A percentile compares a stretch with the other conserved stretches of the same genome.
phyloP scores from a whole-genome alignment of 2,329 filamentous ascomycete species.

The Cladosporium sp. region DNA sequence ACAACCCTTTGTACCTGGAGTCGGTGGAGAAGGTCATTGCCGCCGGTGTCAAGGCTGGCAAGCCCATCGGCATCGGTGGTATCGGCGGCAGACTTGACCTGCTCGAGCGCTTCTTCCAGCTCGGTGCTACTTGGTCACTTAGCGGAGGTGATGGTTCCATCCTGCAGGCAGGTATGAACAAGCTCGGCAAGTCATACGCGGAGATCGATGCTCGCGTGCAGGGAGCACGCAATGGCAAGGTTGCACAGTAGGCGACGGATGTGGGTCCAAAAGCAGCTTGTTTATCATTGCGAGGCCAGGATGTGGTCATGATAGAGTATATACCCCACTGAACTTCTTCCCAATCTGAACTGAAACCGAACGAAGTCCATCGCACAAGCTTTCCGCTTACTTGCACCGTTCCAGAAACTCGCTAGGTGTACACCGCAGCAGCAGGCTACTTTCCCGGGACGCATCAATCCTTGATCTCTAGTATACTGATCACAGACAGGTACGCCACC shows the following conservation, averaged over 20 bases:
- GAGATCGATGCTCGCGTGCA: constrained; percentile 10
- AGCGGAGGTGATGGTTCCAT: constrained; percentile 40
- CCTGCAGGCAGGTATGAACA: constrained; percentile 40
- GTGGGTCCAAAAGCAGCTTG: not conserved
- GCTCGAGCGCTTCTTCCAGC: constrained; percentile 42
- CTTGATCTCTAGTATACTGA: not conserved
- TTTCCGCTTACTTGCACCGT: not conserved
- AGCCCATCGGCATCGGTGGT: constrained; percentile 45
- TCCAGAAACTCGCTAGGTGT: not conserved
- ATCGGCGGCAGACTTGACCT: constrained; percentile 44
- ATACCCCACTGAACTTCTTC: not conserved
- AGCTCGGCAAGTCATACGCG: constrained; percentile 21
- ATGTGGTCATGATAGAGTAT: not conserved
- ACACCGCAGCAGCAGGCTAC: not conserved
- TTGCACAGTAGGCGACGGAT: not conserved
- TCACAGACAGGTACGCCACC: not conserved
- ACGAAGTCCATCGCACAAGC: not conserved
- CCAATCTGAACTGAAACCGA: not conserved
- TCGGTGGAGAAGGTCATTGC: constrained; percentile 39
- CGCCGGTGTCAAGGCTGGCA: constrained; percentile 43
- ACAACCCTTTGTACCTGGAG: constrained; percentile 36
- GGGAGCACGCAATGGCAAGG: not conserved
- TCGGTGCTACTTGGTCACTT: constrained; percentile 44
- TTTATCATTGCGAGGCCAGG: not conserved
- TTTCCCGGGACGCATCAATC: not conserved